Conservation (phyloP, 2,329 filamentous ascomycete genomes). For the Phialemoniopsis sp. region DNA sequence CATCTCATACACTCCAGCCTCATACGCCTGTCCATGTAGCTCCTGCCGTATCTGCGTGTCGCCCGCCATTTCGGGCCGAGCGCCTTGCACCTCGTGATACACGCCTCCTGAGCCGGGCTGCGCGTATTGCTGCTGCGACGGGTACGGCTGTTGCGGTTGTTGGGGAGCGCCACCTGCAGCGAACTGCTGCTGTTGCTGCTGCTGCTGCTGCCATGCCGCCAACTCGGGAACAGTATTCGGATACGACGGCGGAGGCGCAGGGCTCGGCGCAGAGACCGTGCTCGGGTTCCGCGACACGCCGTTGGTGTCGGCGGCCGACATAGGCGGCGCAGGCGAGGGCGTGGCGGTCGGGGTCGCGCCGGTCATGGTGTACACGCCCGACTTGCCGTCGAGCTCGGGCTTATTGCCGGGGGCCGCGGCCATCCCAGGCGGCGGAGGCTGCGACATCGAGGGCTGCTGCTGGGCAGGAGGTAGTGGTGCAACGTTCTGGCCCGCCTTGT, state of each 20-base stretch:
- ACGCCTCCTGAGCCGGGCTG: slow-evolving; percentile 3
- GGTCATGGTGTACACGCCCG: not conserved
- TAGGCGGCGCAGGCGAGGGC: not conserved
- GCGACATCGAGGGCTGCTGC: not conserved
- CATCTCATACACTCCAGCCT: slow-evolving; percentile 3
- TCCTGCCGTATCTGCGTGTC: slow-evolving; percentile 3
- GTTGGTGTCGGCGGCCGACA: not conserved
- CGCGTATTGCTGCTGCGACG: slow-evolving; percentile 2
- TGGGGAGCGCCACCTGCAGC: too few relatives aligned
- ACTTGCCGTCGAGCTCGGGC: slow-evolving; percentile 6
- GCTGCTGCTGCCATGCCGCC: not conserved
- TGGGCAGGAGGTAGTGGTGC: not conserved
- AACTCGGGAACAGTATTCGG: not conserved
- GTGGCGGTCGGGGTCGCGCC: not conserved
- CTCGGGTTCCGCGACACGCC: not conserved
- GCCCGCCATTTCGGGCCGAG: not conserved
- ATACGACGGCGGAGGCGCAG: not conserved
- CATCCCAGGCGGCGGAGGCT: too few relatives aligned
- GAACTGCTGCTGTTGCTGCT: not conserved
- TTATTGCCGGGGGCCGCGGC: too few relatives aligned
- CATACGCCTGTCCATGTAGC: not conserved
- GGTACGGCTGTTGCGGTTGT: not conserved
- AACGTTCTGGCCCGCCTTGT: not conserved
- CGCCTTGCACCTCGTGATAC: slow-evolving; percentile 6
- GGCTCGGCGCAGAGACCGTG: not conserved